These are phyloP conservation scores for Gautieria morchelliformis DNA, from an alignment of 768 basidiomycete genomes.

Conservation along the genomic window DNA sequence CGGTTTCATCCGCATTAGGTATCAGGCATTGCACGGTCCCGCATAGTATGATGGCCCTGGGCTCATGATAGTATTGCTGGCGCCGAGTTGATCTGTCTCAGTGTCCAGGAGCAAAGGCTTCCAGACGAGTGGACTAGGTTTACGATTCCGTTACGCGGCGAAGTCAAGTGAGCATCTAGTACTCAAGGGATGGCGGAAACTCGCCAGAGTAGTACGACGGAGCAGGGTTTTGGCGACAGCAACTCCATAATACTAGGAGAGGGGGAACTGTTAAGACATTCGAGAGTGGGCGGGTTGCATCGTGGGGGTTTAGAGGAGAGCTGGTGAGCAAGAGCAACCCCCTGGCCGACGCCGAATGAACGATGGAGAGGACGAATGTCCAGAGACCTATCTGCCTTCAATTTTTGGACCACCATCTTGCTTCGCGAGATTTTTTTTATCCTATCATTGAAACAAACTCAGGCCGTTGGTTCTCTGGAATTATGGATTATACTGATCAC, in stretches of 20 bases:
- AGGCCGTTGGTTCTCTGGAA: background rate
- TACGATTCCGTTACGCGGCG: background rate
- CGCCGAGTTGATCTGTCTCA: background rate
- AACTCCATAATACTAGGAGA: background rate
- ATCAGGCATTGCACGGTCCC: background rate
- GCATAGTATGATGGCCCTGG: background rate
- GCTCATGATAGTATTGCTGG: background rate
- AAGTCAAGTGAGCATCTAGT: background rate
- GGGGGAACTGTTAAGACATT: background rate
- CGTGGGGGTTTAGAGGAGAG: no score
- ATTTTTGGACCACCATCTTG: conserved; percentile 4
- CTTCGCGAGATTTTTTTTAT: background rate
- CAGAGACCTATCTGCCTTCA: background rate
- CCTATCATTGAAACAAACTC: background rate
- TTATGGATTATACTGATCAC: background rate
- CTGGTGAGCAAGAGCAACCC: background rate
- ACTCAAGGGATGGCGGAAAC: conserved; percentile 3
- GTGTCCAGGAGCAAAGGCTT: background rate
- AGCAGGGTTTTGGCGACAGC: conserved; percentile 3
- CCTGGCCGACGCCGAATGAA: background rate
- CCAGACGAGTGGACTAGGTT: background rate
- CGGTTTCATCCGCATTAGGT: background rate
- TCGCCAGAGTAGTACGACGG: conserved; percentile 8
- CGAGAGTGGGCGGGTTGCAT: conserved; percentile 1
- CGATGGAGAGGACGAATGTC: background rate